Evolutionary conservation across 345 rosid genomes (phyloP).

Genomic region (Arabidopsis suecica): DNA sequence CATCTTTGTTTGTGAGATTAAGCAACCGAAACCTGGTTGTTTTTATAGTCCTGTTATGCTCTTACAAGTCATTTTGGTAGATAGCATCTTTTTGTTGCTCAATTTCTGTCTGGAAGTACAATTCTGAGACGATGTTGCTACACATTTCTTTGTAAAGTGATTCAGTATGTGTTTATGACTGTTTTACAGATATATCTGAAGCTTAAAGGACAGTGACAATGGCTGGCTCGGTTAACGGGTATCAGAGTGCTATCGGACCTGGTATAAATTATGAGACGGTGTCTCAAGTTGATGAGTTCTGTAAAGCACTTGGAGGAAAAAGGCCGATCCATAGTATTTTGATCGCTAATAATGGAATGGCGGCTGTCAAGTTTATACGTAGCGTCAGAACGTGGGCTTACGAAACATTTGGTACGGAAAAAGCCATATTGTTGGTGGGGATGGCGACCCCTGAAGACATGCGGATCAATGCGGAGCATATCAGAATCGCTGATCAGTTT

Average conservation of each 20-base stretch:
- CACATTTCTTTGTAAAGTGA: background rate
- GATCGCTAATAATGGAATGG: slow-evolving; percentile 99
- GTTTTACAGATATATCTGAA: slow-evolving; percentile 66
- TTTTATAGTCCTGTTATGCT: background rate
- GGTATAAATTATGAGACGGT: slow-evolving; percentile 63
- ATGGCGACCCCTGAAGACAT: slow-evolving; percentile 99
- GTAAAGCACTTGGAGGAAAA: slow-evolving; percentile 83
- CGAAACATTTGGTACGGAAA: slow-evolving; percentile 96
- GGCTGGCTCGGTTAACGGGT: slow-evolving; percentile 61
- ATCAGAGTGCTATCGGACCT: slow-evolving; percentile 57
- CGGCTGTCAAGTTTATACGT: slow-evolving; percentile 98
- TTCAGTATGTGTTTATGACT: slow-evolving; percentile 15
- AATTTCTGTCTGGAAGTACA: slow-evolving; percentile 19
- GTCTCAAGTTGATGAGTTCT: slow-evolving; percentile 77
- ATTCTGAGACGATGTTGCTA: slow-evolving; percentile 9
- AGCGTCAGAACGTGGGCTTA: slow-evolving; percentile 98
- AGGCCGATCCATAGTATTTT: slow-evolving; percentile 89
- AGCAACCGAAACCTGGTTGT: background rate
- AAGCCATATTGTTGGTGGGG: slow-evolving; percentile 92
- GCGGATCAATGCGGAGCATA: slow-evolving; percentile 99
- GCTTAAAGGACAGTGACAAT: slow-evolving; percentile 55
- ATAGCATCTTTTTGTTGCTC: slow-evolving; percentile 1
- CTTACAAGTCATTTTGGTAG: background rate
- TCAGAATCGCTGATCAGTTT: slow-evolving; percentile 98
- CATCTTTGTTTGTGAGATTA: background rate